Conservation (phyloP, 2,329 filamentous ascomycete genomes). For the Aureobasidium namibiae region DNA sequence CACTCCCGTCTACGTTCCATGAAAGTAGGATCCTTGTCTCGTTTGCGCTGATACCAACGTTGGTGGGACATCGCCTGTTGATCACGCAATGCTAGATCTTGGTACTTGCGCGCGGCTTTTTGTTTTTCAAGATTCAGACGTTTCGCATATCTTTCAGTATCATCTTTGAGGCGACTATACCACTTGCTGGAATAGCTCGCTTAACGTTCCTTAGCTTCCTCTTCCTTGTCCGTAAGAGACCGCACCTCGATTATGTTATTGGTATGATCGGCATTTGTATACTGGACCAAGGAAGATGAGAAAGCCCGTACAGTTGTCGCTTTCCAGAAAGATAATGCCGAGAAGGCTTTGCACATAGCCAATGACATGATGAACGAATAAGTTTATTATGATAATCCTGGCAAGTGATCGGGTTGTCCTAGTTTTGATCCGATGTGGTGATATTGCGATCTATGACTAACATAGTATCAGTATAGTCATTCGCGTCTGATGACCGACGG, state of each 20-base stretch:
- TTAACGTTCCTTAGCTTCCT: not conserved
- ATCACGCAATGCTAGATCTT: too few species aligned
- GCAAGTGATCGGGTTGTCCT: not conserved
- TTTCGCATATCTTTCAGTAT: not conserved
- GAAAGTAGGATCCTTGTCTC: too few species aligned
- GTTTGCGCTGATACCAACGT: too few species aligned
- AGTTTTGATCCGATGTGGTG: not conserved
- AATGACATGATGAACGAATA: not conserved
- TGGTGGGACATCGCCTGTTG: too few species aligned
- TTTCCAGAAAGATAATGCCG: not conserved
- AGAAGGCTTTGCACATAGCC: not conserved
- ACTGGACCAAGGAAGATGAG: not conserved
- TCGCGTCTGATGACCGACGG: too few species aligned
- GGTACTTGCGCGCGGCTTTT: too few species aligned
- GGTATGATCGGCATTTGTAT: not conserved
- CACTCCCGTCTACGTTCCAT: too few species aligned
- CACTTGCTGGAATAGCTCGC: not conserved
- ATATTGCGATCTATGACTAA: not conserved
- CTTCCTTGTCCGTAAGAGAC: not conserved
- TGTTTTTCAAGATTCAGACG: too few species aligned
- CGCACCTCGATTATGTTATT: not conserved
- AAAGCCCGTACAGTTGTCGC: not conserved
- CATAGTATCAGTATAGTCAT: too few species aligned
- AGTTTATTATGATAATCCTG: too few species aligned
- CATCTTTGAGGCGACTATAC: not conserved